Base-by-base conservation (phyloP, 2,329 filamentous ascomycete genomes). In the Metarhizium rileyi region DNA sequence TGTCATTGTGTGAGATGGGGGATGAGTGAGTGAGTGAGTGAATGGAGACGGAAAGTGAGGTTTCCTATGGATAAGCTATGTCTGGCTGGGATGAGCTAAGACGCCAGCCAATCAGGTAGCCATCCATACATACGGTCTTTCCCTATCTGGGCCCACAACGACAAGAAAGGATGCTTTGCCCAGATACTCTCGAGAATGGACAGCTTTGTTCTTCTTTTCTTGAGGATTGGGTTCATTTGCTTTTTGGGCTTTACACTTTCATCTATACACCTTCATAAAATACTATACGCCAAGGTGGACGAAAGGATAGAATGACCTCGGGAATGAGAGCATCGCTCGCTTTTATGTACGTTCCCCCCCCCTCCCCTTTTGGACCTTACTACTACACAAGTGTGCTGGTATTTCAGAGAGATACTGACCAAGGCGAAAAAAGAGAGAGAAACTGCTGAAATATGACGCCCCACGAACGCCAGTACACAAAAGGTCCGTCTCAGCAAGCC, bases 391-490 rank as follows among this genome's bases (percentile, higher is more conserved):
- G n/a, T n/a, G n/a, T n/a, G n/a, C n/a, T n/a, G n/a, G n/a, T n/a
- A n/a, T n/a, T n/a, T n/a, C n/a, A n/a, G 10, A 41, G 40, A 18
- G 33, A 28, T 18, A 44, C 7, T 38, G 8, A 38, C 25, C 30
- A n/a, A 12, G 26, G n/a, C 14, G 8, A 20, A 23, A n/a, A n/a
- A n/a, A n/a, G 9, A 94, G 89, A 59, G 90, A 95, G 67, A 95
- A 95, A 67, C 68, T 95, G 9, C 75, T 95, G 61, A 95, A 95
- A 59, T 80, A 90, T 47, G 90, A 95, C 63, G 79, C 82, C n/a
- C 2, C 83, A 86, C 59, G 69, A 80, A 54, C 75, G 83, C 59
- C 83, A 90, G 64, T 95, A 90, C 63, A 81, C 88, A 55, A 66
- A 72, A 64, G 58, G 66, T 68, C 16, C 38, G 47, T 1, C 67